Conservation (phyloP, 2,329 filamentous ascomycete species). For the Aspergillus clavatus region DNA sequence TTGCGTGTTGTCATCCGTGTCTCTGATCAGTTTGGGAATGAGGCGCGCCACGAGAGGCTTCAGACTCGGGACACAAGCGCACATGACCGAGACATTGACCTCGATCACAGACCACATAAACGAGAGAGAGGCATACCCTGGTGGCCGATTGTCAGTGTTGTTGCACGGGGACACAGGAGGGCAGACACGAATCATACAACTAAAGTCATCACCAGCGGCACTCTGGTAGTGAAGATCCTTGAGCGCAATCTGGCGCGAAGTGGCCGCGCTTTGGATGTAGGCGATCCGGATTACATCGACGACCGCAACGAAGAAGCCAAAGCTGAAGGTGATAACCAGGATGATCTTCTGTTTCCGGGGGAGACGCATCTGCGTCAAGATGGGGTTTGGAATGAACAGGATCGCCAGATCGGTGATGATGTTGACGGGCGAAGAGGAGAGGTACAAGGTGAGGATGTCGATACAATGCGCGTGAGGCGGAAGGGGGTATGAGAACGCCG, state of each 20-base stretch:
- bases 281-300: slow-evolving; percentile 88
- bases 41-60: slow-evolving; percentile 74
- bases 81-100: slow-evolving; percentile 84
- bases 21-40: slow-evolving; percentile 53
- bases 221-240: slow-evolving; percentile 32
- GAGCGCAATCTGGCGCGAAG: slow-evolving; percentile 31
- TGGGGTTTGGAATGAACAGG: slow-evolving; percentile 79
- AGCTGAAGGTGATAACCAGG: slow-evolving; percentile 75
- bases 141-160: slow-evolving; percentile 31
- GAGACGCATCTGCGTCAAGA: slow-evolving; percentile 79
- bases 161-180: too few relatives aligned
- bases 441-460: slow-evolving; percentile 60
- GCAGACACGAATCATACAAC: slow-evolving; percentile 35
- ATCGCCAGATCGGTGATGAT: slow-evolving; percentile 88
- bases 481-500: slow-evolving; percentile 57
- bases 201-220: slow-evolving; percentile 47
- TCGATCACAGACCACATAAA: slow-evolving; percentile 95
- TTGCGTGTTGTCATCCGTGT: slow-evolving; percentile 32
- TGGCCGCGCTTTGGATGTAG: slow-evolving; percentile 71
- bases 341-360: slow-evolving; percentile 84
- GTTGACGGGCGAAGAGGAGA: slow-evolving; percentile 79
- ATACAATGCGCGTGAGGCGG: slow-evolving; percentile 50
- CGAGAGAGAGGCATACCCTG: slow-evolving; percentile 74
- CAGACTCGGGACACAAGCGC: slow-evolving; percentile 84
- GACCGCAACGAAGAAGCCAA: slow-evolving; percentile 81